phyloP scores from a whole-genome alignment of 768 basidiomycete species.

The Hysterangium stoloniferum region DNA sequence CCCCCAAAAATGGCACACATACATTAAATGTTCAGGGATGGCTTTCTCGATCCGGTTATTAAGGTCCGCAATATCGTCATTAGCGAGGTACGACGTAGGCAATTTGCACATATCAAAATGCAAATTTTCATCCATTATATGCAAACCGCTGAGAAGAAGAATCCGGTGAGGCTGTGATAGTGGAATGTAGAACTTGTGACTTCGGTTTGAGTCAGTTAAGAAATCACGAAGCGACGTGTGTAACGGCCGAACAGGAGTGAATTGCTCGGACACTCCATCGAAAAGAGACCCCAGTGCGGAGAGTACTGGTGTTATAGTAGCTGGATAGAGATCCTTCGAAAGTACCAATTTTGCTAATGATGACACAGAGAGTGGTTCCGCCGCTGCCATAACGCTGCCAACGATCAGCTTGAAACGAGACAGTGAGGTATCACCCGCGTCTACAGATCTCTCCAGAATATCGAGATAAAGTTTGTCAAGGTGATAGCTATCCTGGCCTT shows the following conservation, averaged over 20 bases:
- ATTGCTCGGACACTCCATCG: conserved; percentile 16
- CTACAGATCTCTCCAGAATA: conserved; percentile 16
- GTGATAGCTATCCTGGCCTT: conserved; percentile 15
- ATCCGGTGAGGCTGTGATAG: conserved; percentile 13
- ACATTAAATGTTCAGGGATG: conserved; percentile 27
- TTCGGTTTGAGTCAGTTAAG: conserved; percentile 11
- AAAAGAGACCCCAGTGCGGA: conserved; percentile 12
- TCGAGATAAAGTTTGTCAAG: conserved; percentile 17
- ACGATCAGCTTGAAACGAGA: conserved; percentile 14
- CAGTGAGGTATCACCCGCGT: conserved; percentile 12
- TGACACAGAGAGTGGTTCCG: conserved; percentile 16
- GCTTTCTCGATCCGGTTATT: conserved; percentile 13
- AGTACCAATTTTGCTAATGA: conserved; percentile 13
- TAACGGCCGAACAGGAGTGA: conserved; percentile 14
- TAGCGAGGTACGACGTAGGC: conserved; percentile 22
- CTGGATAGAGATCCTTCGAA: conserved; percentile 12
- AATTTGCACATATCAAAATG: conserved; percentile 31
- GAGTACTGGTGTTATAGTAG: not conserved
- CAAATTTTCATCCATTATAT: conserved; percentile 23
- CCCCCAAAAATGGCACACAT: conserved; percentile 31
- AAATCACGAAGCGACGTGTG: conserved; percentile 26
- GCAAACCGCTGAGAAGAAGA: conserved; percentile 20
- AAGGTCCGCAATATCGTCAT: conserved; percentile 21
- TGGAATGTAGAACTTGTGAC: conserved; percentile 16
- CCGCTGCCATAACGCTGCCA: conserved; percentile 20